These are phyloP conservation scores for Aspergillus eucalypticola DNA, from an alignment of 2,329 filamentous ascomycete species.

Conservation along the genomic window DNA sequence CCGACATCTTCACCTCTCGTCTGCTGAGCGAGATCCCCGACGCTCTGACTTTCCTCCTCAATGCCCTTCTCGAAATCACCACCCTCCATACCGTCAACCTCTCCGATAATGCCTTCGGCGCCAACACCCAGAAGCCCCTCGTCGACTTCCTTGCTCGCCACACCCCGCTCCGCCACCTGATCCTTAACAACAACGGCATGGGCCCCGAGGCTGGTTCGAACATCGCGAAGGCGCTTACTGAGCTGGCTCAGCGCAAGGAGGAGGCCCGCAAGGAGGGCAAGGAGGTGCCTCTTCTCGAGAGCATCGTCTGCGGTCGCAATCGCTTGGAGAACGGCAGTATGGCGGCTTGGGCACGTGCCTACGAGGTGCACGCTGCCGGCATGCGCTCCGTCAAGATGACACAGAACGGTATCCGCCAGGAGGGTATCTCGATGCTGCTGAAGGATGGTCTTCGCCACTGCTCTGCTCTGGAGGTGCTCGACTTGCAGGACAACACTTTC, in stretches of 20 bases:
- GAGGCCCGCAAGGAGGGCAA: conserved; percentile 63
- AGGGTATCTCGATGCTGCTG: conserved; percentile 82
- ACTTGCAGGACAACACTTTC: conserved; percentile 98
- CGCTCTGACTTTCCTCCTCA: conserved; percentile 81
- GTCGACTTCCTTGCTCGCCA: conserved; percentile 88
- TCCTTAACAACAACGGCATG: conserved; percentile 97
- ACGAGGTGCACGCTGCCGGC: conserved; percentile 72
- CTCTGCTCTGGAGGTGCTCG: conserved; percentile 69
- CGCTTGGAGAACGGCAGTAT: conserved; percentile 94
- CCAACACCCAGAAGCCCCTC: conserved; percentile 90
- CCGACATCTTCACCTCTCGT: conserved; percentile 96
- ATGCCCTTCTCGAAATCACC: conserved; percentile 79
- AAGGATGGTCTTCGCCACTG: conserved; percentile 75
- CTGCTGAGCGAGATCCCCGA: conserved; percentile 91
- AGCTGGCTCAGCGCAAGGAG: conserved; percentile 81
- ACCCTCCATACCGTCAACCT: conserved; percentile 90
- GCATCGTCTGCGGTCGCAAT: conserved; percentile 96
- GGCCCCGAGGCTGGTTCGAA: conserved; percentile 87
- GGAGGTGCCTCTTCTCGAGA: conserved; percentile 81
- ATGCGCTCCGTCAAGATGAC: conserved; percentile 93
- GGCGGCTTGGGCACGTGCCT: conserved; percentile 89
- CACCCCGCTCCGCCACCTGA: conserved; percentile 86
- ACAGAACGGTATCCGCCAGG: conserved; percentile 93
- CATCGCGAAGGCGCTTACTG: conserved; percentile 81
- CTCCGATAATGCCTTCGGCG: conserved; percentile 96